Evolutionary conservation across 2,329 filamentous ascomycete species (phyloP).

Genomic region (Talaromyces pinophilus): DNA sequence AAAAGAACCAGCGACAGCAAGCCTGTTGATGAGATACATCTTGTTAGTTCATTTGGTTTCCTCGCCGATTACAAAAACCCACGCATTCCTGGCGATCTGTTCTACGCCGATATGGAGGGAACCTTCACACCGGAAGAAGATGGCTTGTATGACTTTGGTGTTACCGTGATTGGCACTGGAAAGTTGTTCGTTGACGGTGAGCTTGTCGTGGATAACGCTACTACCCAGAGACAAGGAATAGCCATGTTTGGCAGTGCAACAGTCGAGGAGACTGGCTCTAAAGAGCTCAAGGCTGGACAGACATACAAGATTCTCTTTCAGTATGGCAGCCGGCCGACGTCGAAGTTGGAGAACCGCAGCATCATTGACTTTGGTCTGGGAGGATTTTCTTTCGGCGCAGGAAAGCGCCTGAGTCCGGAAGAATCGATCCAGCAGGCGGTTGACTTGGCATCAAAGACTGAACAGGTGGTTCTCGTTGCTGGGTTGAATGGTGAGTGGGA

Average conservation of each 20-base stretch:
- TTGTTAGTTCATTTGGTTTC: conserved; percentile 48
- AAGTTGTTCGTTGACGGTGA: conserved; percentile 64
- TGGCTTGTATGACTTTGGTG: conserved; percentile 64
- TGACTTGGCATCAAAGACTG: conserved; percentile 65
- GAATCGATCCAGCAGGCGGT: conserved; percentile 67
- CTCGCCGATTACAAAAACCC: conserved; percentile 59
- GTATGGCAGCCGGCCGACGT: conserved; percentile 61
- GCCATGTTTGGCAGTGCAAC: conserved; percentile 68
- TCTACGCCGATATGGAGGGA: conserved; percentile 64
- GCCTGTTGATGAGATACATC: conserved; percentile 53
- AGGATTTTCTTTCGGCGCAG: conserved; percentile 63
- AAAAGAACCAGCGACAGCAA: conserved; percentile 48
- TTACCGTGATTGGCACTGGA: conserved; percentile 67
- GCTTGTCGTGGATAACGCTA: conserved; percentile 66
- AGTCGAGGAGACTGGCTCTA: conserved; percentile 61
- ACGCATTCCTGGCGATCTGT: conserved; percentile 52
- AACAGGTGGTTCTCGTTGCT: conserved; percentile 76
- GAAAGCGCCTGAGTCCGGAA: conserved; percentile 58
- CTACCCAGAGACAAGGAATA: conserved; percentile 62
- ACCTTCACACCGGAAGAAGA: conserved; percentile 62
- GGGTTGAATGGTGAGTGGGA: conserved; percentile 83
- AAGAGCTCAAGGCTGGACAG: conserved; percentile 60
- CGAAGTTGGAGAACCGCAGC: conserved; percentile 54
- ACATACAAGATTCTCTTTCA: conserved; percentile 62
- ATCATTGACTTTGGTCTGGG: conserved; percentile 58